Evolutionary conservation across 805 yeast genomes (phyloP), one percentile per base, ranked within the genome.

Genomic region (Barnettozyma botsteinii): DNA sequence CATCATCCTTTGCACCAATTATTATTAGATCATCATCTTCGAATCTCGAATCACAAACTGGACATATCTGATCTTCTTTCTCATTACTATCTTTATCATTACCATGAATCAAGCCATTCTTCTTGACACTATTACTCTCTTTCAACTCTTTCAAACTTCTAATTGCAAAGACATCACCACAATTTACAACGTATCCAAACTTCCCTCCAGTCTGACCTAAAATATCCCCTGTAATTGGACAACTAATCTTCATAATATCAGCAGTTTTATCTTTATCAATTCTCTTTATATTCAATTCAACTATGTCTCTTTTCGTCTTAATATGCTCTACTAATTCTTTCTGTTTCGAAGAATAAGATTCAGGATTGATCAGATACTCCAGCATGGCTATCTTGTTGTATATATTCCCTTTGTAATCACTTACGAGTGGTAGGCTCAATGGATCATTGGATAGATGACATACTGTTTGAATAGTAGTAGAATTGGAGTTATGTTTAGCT

Each of bases 391-490:
- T 84, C 45, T 83, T 84, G 47, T 80, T 75, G 57, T 71, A 83
- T 5, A 87, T 52, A 23, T 65, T 55, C 0, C 96, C 96, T 36
- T 62, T 62, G 53, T 67, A 79, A 58, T 87, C 95, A 25, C 85
- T 72, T 2, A 82, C 81, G 2, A 85, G 61, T 0, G 81, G 82
- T 5, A 51, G 52, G n/a, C 50, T 46, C 15, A 85, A 64, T 49
- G 47, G 67, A 42, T 56, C 67, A 31, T 51, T 72, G 20, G 67
- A 69, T 27, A 69, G 43, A 5, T 62, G 56, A 54, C 94, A 85
- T 6, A 62, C 65, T 12, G 58, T 60, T 52, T 49, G 47, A 58
- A 57, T 15, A 45, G 53, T 52, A 35, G 30, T 49, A 43, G 19
- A 51, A 53, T 31, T 53, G 50, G 10, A 37, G 48, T 7, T 44